Conservation (phyloP, 1,284 basidiomycete genomes). For the Fomitopsis palustris region DNA sequence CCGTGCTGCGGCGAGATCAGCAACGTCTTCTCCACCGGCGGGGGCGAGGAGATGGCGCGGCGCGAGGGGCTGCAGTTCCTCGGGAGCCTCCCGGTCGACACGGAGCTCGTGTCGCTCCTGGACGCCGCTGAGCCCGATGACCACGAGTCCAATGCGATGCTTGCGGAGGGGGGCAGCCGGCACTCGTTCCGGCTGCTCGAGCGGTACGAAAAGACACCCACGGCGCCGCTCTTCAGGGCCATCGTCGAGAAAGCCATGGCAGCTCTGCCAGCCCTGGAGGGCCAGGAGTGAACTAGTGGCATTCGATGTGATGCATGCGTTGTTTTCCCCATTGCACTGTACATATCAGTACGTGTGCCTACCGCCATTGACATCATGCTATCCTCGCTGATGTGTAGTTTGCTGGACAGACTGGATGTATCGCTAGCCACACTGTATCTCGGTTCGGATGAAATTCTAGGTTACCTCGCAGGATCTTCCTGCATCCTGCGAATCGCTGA, state of each 20-base stretch:
- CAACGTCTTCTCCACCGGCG: constrained; percentile 94
- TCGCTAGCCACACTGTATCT: constrained; percentile 1
- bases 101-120: constrained; percentile 83
- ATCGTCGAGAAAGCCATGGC: constrained; percentile 44
- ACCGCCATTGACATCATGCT: background rate
- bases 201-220: constrained; percentile 58
- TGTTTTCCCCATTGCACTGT: background rate
- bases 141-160: constrained; percentile 19
- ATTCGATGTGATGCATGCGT: background rate
- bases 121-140: constrained; percentile 58
- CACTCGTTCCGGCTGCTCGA: constrained; percentile 45
- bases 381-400: no score
- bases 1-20: constrained; percentile 93
- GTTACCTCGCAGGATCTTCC: background rate
- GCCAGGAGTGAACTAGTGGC: background rate
- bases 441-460: background rate
- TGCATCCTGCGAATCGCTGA: background rate
- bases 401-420: background rate
- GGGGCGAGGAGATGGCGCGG: constrained; percentile 84
- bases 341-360: background rate
- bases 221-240: constrained; percentile 54
- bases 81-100: constrained; percentile 92
- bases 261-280: constrained; percentile 12
- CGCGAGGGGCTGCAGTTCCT: constrained; percentile 77
- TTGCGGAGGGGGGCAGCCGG: constrained; percentile 18